Evolutionary conservation across 495 filamentous ascomycete species (phyloP).

Genomic region (Cercophora samala): DNA sequence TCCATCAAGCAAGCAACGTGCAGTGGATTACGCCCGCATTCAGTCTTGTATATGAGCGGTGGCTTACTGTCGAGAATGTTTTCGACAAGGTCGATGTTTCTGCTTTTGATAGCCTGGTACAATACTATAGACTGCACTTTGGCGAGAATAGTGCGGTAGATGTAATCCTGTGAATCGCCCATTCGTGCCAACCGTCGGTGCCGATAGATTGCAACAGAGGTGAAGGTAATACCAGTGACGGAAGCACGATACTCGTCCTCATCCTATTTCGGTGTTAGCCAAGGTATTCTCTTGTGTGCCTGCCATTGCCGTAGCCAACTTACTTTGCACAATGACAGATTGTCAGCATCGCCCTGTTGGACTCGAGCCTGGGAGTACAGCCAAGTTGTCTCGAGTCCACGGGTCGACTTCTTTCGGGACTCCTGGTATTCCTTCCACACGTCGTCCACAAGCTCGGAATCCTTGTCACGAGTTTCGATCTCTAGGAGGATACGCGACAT

Average conservation of each 20-base stretch:
- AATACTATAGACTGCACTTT: neutral
- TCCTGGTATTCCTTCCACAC: neutral
- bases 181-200: neutral
- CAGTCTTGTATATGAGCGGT: neutral
- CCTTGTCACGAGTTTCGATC: constrained; percentile 15
- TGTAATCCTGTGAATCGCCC: neutral
- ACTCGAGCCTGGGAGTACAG: neutral
- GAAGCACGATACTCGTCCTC: neutral
- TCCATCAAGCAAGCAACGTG: constrained; percentile 9
- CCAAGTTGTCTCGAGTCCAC: neutral
- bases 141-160: neutral
- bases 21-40: neutral
- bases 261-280: neutral
- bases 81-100: neutral
- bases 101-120: neutral
- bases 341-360: neutral
- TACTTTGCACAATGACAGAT: neutral
- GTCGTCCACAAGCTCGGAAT: constrained; percentile 7
- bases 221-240: neutral
- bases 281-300: neutral
- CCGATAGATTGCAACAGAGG: neutral
- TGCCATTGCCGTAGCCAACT: neutral
- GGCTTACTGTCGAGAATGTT: neutral
- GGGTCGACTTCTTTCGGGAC: neutral
- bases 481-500: constrained; percentile 15